Conservation (phyloP, 2,329 filamentous ascomycete species). For the Hansfordia pulvinata region DNA sequence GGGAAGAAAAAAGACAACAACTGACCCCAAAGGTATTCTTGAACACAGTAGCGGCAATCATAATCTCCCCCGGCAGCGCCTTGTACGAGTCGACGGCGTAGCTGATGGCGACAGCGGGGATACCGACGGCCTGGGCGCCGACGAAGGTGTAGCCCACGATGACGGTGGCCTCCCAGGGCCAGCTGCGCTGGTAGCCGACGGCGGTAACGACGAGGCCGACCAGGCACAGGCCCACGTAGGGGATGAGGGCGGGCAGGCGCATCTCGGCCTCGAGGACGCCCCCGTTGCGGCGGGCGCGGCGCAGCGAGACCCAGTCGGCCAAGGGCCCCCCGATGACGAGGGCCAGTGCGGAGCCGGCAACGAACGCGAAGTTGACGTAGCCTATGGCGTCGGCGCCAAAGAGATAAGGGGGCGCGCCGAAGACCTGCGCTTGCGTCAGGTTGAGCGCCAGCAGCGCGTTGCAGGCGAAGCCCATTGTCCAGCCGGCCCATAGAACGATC, state of each 20-base stretch:
- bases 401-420: constrained; percentile 28
- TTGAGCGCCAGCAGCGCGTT: constrained; percentile 30
- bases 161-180: constrained; percentile 30
- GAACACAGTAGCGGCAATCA: constrained; percentile 48
- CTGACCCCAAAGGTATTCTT: constrained; percentile 36
- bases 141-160: constrained; percentile 26
- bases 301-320: constrained; percentile 25
- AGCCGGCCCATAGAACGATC: constrained; percentile 15
- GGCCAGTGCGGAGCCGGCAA: constrained; percentile 23
- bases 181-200: constrained; percentile 28
- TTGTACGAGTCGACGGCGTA: constrained; percentile 52
- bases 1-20: constrained; percentile 3
- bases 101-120: constrained; percentile 41
- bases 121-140: constrained; percentile 22
- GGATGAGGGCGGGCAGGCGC: constrained; percentile 24
- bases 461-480: constrained; percentile 15
- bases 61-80: constrained; percentile 43
- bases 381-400: constrained; percentile 28
- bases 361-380: constrained; percentile 31
- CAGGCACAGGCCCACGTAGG: constrained; percentile 26
- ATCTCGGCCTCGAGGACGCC: constrained; percentile 32
- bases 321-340: constrained; percentile 25
- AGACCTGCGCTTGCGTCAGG: constrained; percentile 32
- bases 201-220: constrained; percentile 30
- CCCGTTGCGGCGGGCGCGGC: constrained; percentile 21